A percentile compares a stretch with the other conserved stretches of the same genome.
Evolutionary conservation across 163 green algal species (phyloP).

Genomic region (Trebouxia gelatinosa): DNA sequence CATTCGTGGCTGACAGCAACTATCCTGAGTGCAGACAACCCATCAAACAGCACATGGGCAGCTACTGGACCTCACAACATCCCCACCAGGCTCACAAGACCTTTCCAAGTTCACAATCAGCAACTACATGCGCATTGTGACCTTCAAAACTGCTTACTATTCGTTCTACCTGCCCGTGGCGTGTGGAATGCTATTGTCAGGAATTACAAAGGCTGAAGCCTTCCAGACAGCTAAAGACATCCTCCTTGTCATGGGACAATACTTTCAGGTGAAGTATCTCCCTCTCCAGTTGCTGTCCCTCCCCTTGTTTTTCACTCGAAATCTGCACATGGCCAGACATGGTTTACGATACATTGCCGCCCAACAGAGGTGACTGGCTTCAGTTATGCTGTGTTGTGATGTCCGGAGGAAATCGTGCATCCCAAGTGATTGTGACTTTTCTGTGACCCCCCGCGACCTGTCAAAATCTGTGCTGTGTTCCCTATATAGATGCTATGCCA

Average conservation of each 20-base stretch:
- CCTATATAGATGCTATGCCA: too few relatives aligned
- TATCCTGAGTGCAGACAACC: constrained; percentile 66
- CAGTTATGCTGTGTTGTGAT: not conserved
- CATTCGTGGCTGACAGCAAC: not conserved
- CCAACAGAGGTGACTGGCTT: too few relatives aligned
- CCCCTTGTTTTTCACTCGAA: not conserved
- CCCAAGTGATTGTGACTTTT: not conserved
- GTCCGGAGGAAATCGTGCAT: not conserved
- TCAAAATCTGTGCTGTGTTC: too few relatives aligned
- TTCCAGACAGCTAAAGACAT: constrained; percentile 80
- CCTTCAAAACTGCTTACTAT: constrained; percentile 96
- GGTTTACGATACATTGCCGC: too few relatives aligned
- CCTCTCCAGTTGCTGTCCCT: too few relatives aligned
- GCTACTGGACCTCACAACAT: constrained; percentile 95
- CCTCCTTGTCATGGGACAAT: constrained; percentile 93
- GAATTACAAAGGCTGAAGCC: constrained; percentile 49
- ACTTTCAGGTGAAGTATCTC: constrained; percentile 85
- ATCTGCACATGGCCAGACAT: too few relatives aligned
- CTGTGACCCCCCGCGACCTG: too few relatives aligned
- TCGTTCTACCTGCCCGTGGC: constrained; percentile 97
- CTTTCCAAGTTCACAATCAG: constrained; percentile 77
- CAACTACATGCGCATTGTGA: constrained; percentile 94
- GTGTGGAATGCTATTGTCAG: constrained; percentile 85
- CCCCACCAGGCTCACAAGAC: constrained; percentile 73
- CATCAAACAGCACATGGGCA: constrained; percentile 95